These are phyloP conservation scores for Wickerhamiella brachini DNA, from an alignment of 805 yeast species.

Conservation along the genomic window DNA sequence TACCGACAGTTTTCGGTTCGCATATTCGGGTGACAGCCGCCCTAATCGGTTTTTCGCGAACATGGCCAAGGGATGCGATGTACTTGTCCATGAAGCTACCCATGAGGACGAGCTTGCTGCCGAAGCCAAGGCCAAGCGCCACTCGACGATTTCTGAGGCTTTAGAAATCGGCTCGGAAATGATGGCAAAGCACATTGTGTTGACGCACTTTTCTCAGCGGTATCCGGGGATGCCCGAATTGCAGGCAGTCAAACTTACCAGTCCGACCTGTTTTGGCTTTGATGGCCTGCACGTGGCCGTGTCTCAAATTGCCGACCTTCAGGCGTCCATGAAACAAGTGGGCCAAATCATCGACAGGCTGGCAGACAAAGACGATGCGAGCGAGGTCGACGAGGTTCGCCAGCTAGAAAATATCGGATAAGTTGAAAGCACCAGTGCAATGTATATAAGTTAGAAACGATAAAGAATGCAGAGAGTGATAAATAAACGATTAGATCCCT, in stretches of 20 bases:
- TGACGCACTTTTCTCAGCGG: constrained; percentile 90
- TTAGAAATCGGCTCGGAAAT: constrained; percentile 52
- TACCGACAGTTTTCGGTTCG: constrained; percentile 39
- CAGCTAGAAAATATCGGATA: no score
- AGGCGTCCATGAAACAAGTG: constrained; percentile 17
- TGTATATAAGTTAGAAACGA: neutral
- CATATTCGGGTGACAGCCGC: constrained; percentile 92
- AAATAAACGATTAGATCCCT: neutral
- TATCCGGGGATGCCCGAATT: constrained; percentile 45
- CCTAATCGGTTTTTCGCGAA: constrained; percentile 55
- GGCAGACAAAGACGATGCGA: constrained; percentile 5
- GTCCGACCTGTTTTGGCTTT: constrained; percentile 37
- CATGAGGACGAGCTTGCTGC: constrained; percentile 62
- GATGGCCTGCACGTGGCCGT: constrained; percentile 47
- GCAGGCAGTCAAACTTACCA: constrained; percentile 6
- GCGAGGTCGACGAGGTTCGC: neutral
- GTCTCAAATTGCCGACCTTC: constrained; percentile 28
- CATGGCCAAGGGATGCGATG: constrained; percentile 53
- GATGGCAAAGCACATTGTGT: constrained; percentile 54
- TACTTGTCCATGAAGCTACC: constrained; percentile 88
- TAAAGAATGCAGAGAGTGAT: neutral
- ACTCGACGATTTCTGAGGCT: constrained; percentile 84
- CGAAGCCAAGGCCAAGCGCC: constrained; percentile 73
- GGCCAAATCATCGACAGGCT: constrained; percentile 13
- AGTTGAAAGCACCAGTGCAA: neutral